Evolutionary conservation across 2,329 filamentous ascomycete genomes (phyloP), one percentile per base, ranked within the genome.

Genomic region (Colletotrichum camelliae): DNA sequence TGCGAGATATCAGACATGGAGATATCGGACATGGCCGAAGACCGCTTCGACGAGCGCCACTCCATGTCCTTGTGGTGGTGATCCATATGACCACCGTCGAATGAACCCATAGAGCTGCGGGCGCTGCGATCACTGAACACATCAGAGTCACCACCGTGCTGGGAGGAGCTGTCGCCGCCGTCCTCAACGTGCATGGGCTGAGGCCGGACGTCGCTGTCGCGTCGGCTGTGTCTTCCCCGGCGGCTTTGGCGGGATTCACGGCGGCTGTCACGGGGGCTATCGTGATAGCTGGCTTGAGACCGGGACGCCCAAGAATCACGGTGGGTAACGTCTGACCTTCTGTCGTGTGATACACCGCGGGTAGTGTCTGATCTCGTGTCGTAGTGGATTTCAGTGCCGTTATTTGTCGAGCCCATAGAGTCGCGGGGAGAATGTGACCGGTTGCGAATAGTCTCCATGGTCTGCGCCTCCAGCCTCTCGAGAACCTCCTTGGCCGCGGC

Each of bases 41-140:
- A 88, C 48, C 81, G 81, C 61, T 81, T 81, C 9, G 82, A 81
- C 43, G 82, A 79, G 21, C 78, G 79, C 78, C 86, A 77, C 77
- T 85, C 81, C 74, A n/a, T 29, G 77, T 85, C 83, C 8, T 76
- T 75, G 43, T 80, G 78, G 37, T 78, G 78, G 21, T 79, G 78
- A 24, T 79, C 77, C 5, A 75, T 75, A 52, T 84, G 83, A 68
- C 69, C 70, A 73, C 69, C 70, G 31, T 79, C 78, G 74, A 89
- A 84, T 2, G 90, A 92, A 3, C 89, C 89, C 71, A 91, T 81
- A 2, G 91, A 92, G 81, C 89, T 92, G 52, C 90, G 88, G 2
- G 87, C 88, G 81, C 87, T 93, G 83, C 86, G 87, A 78, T 89
- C 89, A 82, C 89, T 92, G 80, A 92, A 92, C 21, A 92, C 88